Evolutionary conservation across 1,284 basidiomycete genomes (phyloP).

Genomic region (Puccinia hordei): DNA sequence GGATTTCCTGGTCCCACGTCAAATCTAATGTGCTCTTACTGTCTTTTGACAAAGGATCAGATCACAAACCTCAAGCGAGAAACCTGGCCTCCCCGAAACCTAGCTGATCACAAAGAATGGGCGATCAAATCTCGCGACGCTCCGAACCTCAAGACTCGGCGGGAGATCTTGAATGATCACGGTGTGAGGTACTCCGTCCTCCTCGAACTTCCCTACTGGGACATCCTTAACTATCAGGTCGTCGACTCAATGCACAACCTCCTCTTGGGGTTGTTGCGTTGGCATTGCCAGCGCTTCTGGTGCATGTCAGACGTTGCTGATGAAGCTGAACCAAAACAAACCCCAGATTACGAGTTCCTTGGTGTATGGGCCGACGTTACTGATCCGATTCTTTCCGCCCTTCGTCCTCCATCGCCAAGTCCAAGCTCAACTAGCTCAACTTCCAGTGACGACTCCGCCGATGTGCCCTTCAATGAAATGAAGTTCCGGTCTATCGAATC

Average conservation of each 20-base stretch:
- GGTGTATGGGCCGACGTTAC: not conserved
- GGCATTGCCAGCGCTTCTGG: conserved; percentile 41
- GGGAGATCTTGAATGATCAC: conserved; percentile 17
- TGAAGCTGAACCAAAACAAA: conserved; percentile 30
- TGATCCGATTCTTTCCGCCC: not conserved
- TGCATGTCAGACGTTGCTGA: conserved; percentile 29
- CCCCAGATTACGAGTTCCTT: not conserved
- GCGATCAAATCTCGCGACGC: conserved; percentile 22
- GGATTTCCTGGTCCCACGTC: conserved; percentile 47
- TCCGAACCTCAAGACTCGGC: not conserved
- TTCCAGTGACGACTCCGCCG: not conserved
- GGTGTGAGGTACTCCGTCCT: conserved; percentile 40
- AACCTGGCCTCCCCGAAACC: conserved; percentile 23
- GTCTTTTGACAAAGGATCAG: conserved; percentile 20
- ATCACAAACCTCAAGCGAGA: conserved; percentile 34
- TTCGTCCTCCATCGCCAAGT: not conserved
- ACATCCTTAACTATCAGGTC: conserved; percentile 43
- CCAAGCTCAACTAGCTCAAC: not conserved
- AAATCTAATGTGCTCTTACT: conserved; percentile 51
- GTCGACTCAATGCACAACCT: conserved; percentile 45
- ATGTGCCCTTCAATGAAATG: not conserved
- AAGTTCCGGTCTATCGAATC: conserved; percentile 17
- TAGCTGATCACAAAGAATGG: conserved; percentile 19
- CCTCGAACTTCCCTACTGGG: conserved; percentile 39
- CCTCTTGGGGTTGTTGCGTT: conserved; percentile 17